Percentiles rank a stretch among this genome's conserved stretches.
phyloP scores from a whole-genome alignment of 1,284 basidiomycete species.

The Farysia itapuensis region DNA sequence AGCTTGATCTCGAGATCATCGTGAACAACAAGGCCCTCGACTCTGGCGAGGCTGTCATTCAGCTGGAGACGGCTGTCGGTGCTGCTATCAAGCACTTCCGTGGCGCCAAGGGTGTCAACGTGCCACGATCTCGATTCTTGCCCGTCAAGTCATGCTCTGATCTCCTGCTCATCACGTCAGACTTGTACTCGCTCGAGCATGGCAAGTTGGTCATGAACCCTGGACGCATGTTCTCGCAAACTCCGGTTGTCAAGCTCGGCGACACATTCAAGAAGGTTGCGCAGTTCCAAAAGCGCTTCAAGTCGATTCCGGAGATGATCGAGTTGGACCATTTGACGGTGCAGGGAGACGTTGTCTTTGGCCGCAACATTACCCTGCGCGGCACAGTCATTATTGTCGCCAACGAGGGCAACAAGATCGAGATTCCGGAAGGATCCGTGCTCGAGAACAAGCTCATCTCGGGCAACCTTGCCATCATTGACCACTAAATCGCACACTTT shows the following conservation, averaged over 20 bases:
- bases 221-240: conserved; percentile 69
- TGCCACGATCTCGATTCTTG: conserved; percentile 93
- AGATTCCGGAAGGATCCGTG: conserved; percentile 91
- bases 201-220: conserved; percentile 82
- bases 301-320: conserved; percentile 79
- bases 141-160: conserved; percentile 73
- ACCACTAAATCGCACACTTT: conserved; percentile 48
- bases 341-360: conserved; percentile 93
- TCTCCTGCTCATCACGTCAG: conserved; percentile 90
- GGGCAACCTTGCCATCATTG: conserved; percentile 60
- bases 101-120: conserved; percentile 90
- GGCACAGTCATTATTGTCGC: conserved; percentile 69
- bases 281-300: conserved; percentile 96
- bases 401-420: conserved; percentile 90
- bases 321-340: conserved; percentile 97
- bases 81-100: conserved; percentile 97
- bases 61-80: conserved; percentile 97
- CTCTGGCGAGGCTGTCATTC: conserved; percentile 73
- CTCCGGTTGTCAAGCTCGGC: conserved; percentile 95
- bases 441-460: conserved; percentile 76
- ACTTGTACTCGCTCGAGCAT: conserved; percentile 92
- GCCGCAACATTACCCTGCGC: conserved; percentile 76
- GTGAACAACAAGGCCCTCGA: conserved; percentile 78
- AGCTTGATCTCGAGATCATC: conserved; percentile 83
- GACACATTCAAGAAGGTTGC: conserved; percentile 79